These are phyloP conservation scores for Lactarius hengduanensis DNA, from an alignment of 768 basidiomycete genomes.

Conservation along the genomic window DNA sequence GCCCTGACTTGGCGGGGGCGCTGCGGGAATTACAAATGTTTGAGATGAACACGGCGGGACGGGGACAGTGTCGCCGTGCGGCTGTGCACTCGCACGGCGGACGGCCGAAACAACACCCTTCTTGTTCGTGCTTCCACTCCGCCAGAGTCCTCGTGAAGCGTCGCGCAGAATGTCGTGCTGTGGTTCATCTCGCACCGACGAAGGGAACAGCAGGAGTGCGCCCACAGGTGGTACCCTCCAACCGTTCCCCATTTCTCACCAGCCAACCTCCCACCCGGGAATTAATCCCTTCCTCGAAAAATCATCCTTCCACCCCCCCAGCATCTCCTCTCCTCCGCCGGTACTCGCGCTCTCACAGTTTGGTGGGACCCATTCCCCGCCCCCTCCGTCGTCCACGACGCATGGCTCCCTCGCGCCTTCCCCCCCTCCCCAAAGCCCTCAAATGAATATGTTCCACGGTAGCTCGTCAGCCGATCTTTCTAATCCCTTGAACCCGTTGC, in stretches of 20 bases:
- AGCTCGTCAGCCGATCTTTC: constrained; percentile 1
- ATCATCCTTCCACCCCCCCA: not conserved
- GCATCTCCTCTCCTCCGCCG: constrained; percentile 1
- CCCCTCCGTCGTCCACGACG: not conserved
- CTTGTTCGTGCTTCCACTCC: not conserved
- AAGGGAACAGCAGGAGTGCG: constrained; percentile 38
- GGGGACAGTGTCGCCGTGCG: not conserved
- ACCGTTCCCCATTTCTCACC: constrained; percentile 45
- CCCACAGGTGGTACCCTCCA: constrained; percentile 31
- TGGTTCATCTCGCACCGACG: constrained; percentile 38
- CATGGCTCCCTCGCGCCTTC: constrained; percentile 9
- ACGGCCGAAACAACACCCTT: not conserved
- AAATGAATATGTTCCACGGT: not conserved
- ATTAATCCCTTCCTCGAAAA: constrained; percentile 16
- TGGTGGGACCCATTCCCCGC: not conserved
- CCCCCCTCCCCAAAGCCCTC: constrained; percentile 5
- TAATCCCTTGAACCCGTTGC: constrained; percentile 11
- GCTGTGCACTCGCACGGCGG: not conserved
- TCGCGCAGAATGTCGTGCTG: constrained; percentile 66
- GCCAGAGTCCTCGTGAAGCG: not conserved
- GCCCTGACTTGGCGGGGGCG: not conserved
- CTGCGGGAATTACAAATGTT: not conserved
- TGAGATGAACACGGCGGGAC: not conserved
- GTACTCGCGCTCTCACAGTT: constrained; percentile 3
- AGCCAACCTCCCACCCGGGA: constrained; percentile 44